Conservation (phyloP, 1,139 yeast species). For the Yamadazyma sp. region DNA sequence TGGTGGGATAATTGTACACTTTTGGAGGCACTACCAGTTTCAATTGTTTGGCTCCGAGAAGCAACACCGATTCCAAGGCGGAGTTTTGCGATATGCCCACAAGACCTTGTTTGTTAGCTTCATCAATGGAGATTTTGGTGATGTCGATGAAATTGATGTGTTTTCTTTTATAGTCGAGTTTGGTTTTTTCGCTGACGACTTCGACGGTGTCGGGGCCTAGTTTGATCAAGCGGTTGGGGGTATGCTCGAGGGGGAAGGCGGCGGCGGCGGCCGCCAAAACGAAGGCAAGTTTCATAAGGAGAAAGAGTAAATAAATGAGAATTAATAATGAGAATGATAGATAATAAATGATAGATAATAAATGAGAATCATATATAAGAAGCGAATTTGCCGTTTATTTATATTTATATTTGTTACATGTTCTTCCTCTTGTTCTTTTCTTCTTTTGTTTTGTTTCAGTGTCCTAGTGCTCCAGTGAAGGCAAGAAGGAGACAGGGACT, state of each 20-base stretch:
- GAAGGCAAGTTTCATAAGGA: no score
- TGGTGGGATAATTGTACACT: constrained; percentile 55
- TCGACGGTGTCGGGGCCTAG: constrained; percentile 38
- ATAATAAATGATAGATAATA: no score
- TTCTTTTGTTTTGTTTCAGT: no score
- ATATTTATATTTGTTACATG: no score
- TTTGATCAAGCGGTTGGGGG: constrained; percentile 33
- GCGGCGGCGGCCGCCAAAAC: no score
- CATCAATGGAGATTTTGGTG: constrained; percentile 39
- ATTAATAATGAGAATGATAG: no score
- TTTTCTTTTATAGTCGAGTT: constrained; percentile 51
- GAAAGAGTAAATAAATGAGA: no score
- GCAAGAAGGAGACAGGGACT: no score
- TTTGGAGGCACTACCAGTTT: constrained; percentile 18
- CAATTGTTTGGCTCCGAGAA: constrained; percentile 34
- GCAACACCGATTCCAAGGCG: constrained; percentile 16
- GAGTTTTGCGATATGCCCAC: constrained; percentile 18
- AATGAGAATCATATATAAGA: no score
- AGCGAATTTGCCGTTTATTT: no score
- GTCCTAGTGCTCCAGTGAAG: no score
- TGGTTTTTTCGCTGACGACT: constrained; percentile 55
- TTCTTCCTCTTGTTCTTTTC: no score
- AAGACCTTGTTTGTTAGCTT: constrained; percentile 32
- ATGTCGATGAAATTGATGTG: constrained; percentile 70
- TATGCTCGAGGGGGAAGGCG: constrained; percentile 8